Evolutionary conservation across 257 asterid genomes (phyloP), one percentile per base, ranked within the genome.

Genomic region (Ballota nigra): DNA sequence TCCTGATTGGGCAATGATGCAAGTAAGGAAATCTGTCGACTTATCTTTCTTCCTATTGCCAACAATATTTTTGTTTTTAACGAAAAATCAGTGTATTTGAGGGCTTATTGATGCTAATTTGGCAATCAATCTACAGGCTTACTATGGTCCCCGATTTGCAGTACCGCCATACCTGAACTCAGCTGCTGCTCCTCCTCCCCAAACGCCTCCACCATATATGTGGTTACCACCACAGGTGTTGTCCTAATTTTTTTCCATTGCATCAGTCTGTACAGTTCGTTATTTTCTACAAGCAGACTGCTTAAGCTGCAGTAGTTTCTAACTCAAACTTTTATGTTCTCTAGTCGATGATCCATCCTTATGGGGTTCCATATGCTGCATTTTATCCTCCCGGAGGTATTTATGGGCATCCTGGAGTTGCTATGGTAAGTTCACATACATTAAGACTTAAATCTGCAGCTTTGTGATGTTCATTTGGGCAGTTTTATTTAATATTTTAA

Each of bases 1-100:
- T 84, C 95, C 96, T 70, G 95, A 94, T 71, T 94, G 97, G 96
- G 90, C 98, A 34, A 78, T 91, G 23, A 86, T 91, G 90, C 98
- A 89, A 93, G 98, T 93, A 72, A 49, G 64, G 43, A 58, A 45
- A 43, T 47, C 57, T 45, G 19, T 49, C 40, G 58, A 11, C 18
- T 23, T 8, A 1, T n/a, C n/a, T 31, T 34, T 55, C 41, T 55
- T 26, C 53, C 43, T 63, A 2, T 34, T 34, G 34, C 47, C 13
- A 24, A 33, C 15, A 52, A 62, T 2, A 38, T 1, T 31, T 24
- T n/a, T 40, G 11, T 20, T 47, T 16, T 13, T 11, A 9, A 8
- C 16, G 19, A 7, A n/a, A 40, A 23, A n/a, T 61, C 16, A 11
- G 67, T 28, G 40, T 62, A 63, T 67, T 41, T n/a, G 41, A 68